These are phyloP conservation scores for Penicillium sp. DNA, from an alignment of 2,329 filamentous ascomycete genomes.

Conservation along the genomic window DNA sequence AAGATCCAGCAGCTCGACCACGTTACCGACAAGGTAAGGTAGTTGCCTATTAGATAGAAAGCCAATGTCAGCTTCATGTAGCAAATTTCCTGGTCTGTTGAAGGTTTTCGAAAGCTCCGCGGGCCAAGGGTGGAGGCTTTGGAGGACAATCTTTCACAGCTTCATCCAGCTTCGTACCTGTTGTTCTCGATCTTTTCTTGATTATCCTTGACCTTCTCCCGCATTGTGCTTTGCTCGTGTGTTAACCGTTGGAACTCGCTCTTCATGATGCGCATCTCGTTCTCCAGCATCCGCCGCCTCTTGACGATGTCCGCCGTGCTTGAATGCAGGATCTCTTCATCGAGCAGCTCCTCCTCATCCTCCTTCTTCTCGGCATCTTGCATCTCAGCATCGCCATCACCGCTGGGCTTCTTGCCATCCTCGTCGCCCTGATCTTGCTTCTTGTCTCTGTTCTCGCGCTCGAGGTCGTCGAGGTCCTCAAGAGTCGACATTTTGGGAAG, in stretches of 20 bases:
- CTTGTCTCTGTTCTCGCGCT: slow-evolving; percentile 75
- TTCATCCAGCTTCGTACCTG: slow-evolving; percentile 60
- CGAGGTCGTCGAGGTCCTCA: slow-evolving; percentile 88
- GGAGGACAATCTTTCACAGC: background rate
- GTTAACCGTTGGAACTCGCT: slow-evolving; percentile 92
- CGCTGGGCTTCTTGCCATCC: slow-evolving; percentile 59
- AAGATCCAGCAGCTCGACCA: slow-evolving; percentile 94
- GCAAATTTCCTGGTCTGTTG: background rate
- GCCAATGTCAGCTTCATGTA: slow-evolving; percentile 20
- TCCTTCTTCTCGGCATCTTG: slow-evolving; percentile 74
- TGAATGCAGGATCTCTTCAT: slow-evolving; percentile 89
- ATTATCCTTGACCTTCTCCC: slow-evolving; percentile 99
- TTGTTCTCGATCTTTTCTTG: slow-evolving; percentile 99
- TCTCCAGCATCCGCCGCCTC: slow-evolving; percentile 88
- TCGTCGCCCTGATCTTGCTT: slow-evolving; percentile 65
- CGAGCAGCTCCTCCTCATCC: slow-evolving; percentile 78
- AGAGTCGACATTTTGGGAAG: slow-evolving; percentile 73
- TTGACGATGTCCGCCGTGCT: slow-evolving; percentile 95
- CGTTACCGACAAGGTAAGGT: slow-evolving; percentile 96
- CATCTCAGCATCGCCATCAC: slow-evolving; percentile 84
- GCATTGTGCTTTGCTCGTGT: slow-evolving; percentile 95
- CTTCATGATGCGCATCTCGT: slow-evolving; percentile 98
- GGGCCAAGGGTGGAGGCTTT: slow-evolving; percentile 9
- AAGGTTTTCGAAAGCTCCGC: slow-evolving; percentile 23
- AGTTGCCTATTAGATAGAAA: slow-evolving; percentile 69